phyloP scores from a whole-genome alignment of 2,329 filamentous ascomycete species.

The Pseudocercospora ulei region DNA sequence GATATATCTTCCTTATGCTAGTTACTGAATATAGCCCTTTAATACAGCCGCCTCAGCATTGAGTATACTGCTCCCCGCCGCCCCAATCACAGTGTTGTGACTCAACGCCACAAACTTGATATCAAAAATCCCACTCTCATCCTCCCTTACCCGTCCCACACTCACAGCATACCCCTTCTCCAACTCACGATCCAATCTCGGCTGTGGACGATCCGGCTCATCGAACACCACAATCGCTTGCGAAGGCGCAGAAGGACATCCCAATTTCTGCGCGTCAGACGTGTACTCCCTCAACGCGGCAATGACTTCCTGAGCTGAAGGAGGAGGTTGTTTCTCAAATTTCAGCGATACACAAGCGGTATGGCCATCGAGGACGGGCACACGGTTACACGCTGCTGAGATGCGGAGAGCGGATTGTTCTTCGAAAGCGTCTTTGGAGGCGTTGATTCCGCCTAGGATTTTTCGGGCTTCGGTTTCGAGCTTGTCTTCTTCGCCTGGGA shows the following conservation, averaged over 20 bases:
- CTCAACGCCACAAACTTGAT: constrained; percentile 89
- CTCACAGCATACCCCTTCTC: constrained; percentile 81
- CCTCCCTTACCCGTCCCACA: constrained; percentile 76
- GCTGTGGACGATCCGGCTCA: constrained; percentile 70
- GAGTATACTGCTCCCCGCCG: constrained; percentile 88
- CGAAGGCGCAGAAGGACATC: constrained; percentile 75
- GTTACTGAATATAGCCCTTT: constrained; percentile 57
- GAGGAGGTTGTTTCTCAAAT: constrained; percentile 66
- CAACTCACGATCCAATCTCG: constrained; percentile 76
- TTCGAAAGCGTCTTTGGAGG: constrained; percentile 61
- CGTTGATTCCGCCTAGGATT: constrained; percentile 71
- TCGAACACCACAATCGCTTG: constrained; percentile 71
- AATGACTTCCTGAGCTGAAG: constrained; percentile 65
- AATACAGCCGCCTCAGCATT: constrained; percentile 88
- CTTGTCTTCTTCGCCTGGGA: constrained; percentile 90
- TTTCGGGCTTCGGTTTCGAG: constrained; percentile 89
- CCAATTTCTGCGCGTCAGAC: constrained; percentile 69
- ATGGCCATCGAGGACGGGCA: constrained; percentile 91
- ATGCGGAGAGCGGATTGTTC: constrained; percentile 67
- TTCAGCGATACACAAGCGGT: constrained; percentile 84
- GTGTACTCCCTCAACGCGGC: constrained; percentile 70
- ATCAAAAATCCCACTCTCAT: constrained; percentile 82
- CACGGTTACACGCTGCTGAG: constrained; percentile 82
- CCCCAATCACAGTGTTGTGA: constrained; percentile 87
- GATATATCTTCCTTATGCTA: no score